A percentile compares a stretch with the other conserved stretches of the same genome.
Conservation (phyloP, 371 early-diverging fungal genomes). For the Parasitella parasitica region DNA sequence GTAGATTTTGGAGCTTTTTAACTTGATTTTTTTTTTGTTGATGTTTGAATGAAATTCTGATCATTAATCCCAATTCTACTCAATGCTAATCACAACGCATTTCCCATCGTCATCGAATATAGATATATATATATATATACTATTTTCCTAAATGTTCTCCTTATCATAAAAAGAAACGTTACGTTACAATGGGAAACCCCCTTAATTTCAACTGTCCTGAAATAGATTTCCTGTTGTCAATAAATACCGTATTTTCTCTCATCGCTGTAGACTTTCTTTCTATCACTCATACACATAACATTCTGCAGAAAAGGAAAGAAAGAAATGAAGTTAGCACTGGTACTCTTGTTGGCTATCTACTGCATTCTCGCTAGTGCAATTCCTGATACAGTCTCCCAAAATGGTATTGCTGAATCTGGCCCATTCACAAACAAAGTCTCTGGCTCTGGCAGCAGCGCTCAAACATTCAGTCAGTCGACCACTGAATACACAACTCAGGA, state of each 20-base stretch:
- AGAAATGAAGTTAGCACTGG: not conserved
- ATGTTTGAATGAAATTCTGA: not conserved
- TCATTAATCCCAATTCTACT: too few relatives aligned
- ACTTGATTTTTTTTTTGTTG: too few relatives aligned
- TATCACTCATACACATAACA: too few relatives aligned
- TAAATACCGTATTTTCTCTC: not conserved
- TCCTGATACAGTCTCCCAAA: not conserved
- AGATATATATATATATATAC: too few relatives aligned
- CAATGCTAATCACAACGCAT: too few relatives aligned
- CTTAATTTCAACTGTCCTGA: not conserved
- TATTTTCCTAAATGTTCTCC: not conserved
- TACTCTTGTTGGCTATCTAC: not conserved
- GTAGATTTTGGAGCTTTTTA: constrained; percentile 52
- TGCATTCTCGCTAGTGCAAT: not conserved
- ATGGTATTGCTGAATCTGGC: not conserved
- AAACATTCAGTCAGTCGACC: not conserved
- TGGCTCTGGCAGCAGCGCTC: constrained; percentile 9
- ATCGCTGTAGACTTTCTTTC: not conserved
- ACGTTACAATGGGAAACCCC: not conserved
- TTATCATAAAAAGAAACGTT: not conserved
- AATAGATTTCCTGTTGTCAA: not conserved
- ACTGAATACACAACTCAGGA: not conserved
- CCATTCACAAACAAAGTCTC: not conserved
- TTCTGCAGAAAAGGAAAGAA: too few relatives aligned
- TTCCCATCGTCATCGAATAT: too few relatives aligned